Conservation (phyloP, 2,329 filamentous ascomycete species). For the Venturia asperata region DNA sequence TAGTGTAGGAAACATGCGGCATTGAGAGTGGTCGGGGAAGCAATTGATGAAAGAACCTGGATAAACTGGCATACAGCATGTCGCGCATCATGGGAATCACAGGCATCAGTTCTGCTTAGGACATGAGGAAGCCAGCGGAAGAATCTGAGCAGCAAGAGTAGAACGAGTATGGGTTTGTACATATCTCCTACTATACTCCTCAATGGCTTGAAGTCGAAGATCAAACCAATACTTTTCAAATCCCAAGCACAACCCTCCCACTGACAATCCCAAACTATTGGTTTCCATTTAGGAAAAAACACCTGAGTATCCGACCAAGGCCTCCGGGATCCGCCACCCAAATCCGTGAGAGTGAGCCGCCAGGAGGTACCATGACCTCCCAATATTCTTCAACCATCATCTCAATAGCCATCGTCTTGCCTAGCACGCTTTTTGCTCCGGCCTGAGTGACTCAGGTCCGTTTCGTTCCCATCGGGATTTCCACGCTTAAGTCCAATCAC, state of each 20-base stretch:
- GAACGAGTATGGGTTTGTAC: conserved; percentile 5
- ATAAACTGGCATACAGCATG: not conserved
- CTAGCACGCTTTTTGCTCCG: not conserved
- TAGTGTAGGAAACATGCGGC: not conserved
- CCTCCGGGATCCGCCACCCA: not conserved
- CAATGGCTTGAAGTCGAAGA: not conserved
- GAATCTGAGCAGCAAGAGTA: not conserved
- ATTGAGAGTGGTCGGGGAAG: not conserved
- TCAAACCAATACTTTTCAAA: conserved; percentile 3
- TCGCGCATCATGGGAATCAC: not conserved
- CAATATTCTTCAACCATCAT: not conserved
- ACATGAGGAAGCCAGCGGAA: not conserved
- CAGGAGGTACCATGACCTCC: not conserved
- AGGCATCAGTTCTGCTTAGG: not conserved
- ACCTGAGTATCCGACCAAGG: not conserved
- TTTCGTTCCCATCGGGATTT: not conserved
- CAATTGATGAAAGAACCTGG: not conserved
- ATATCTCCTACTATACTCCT: not conserved
- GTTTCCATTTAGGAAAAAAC: not conserved
- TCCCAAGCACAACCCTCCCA: not conserved
- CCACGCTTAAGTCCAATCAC: not conserved
- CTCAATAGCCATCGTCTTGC: conserved; percentile 3
- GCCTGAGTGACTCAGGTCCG: not conserved
- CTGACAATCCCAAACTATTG: not conserved
- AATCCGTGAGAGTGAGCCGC: not conserved